Base-by-base conservation (phyloP, 768 basidiomycete genomes). In the Podaxis carcinomalis region DNA sequence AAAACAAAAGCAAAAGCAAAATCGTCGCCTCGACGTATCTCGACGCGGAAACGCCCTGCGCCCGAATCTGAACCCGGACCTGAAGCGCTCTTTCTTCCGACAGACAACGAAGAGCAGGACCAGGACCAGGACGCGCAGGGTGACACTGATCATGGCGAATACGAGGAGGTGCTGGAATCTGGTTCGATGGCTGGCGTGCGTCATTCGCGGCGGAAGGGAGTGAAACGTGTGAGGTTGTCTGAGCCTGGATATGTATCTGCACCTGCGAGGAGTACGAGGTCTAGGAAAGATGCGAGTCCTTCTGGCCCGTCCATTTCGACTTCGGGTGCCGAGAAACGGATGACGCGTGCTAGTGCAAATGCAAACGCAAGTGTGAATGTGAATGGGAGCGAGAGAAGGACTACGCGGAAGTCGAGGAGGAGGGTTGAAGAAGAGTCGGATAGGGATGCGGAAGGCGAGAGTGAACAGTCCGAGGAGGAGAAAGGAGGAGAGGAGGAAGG, bases 41-140 rank as follows among this genome's bases (percentile, higher is more conserved):
- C 53, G 3, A 47, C 59, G 23, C 59, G 52, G 19, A 61, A 61
- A 16, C 52, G 59, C 10, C 59, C 28, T 4, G 52, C 52, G 3
- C 59, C 52, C 21, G 59, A 61, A 7, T 21, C 35, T 2, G 59
- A 44, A 19, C 4, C n/a, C 5, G 11, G 42, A 19, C 16, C n/a
- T 2, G 6, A 50, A 4, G n/a, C 44, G 5, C 23, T 25, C 7
- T 42, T 9, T 4, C 39, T 39, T 27, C 27, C 32, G 16, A 23
- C 28, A 25, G 21, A 25, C 19, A 16, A 49, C 9, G 52, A 54
- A 14, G 46, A 32, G 7, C 32, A 32, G 32, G 32, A 60, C 19
- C 32, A 32, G 32, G 32, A 60, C 19, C 46, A 53, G 4, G 52
- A 54, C 11, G 36, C 59, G 11, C 44, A 61, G 27, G 53, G n/a